phyloP scores from a whole-genome alignment of 116 monocot species.

The Zostera marina region DNA sequence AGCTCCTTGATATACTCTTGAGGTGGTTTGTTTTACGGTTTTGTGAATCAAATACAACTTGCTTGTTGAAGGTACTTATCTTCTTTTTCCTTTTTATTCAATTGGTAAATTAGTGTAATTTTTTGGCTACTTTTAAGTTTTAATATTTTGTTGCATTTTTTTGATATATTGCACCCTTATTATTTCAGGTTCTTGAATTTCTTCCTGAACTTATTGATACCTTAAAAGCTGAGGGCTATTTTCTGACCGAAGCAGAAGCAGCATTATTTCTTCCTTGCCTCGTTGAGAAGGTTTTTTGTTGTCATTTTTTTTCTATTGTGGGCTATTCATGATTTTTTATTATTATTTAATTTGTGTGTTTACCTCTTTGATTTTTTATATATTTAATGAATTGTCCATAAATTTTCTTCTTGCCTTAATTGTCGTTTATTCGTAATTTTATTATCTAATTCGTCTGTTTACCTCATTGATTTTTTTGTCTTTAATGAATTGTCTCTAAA shows the following conservation, averaged over 20 bases:
- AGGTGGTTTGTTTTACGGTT: slow-evolving; percentile 98
- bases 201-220: slow-evolving; percentile 76
- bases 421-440: too few species aligned
- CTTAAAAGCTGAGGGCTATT: slow-evolving; percentile 72
- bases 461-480: too few species aligned
- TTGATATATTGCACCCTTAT: not conserved
- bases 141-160: not conserved
- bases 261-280: slow-evolving; percentile 90
- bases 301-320: too few species aligned
- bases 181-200: slow-evolving; percentile 76
- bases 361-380: too few species aligned
- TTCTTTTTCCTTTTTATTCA: slow-evolving; percentile 2
- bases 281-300: slow-evolving; percentile 66
- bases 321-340: too few species aligned
- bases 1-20: slow-evolving; percentile 88
- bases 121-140: too few species aligned
- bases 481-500: too few species aligned
- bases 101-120: not conserved
- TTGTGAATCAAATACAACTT: slow-evolving; percentile 97
- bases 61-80: slow-evolving; percentile 71
- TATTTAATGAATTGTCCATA: too few species aligned
- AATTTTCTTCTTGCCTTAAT: too few species aligned
- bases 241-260: slow-evolving; percentile 84
- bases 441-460: too few species aligned
- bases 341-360: too few species aligned